A percentile compares a stretch with the other conserved stretches of the same genome.
Conservation (phyloP, 805 yeast species). For the Kazachstania kunashirensis region DNA sequence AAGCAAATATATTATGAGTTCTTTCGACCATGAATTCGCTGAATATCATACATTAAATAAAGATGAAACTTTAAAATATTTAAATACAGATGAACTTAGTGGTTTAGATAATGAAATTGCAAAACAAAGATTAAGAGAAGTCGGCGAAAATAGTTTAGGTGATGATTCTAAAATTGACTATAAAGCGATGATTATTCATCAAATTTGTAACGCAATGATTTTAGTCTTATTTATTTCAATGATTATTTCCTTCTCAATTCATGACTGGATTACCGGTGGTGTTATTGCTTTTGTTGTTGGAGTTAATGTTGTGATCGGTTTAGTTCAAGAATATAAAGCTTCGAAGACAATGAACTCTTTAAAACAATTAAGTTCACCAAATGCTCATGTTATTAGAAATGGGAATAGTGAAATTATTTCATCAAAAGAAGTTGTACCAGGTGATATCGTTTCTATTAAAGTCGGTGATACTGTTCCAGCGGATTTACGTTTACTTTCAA, state of each 20-base stretch:
- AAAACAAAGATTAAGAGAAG: constrained; percentile 52
- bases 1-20: constrained; percentile 7
- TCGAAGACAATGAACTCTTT: constrained; percentile 91
- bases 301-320: constrained; percentile 90
- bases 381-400: constrained; percentile 78
- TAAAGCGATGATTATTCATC: constrained; percentile 65
- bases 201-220: constrained; percentile 87
- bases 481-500: constrained; percentile 68
- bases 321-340: constrained; percentile 90
- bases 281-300: constrained; percentile 82
- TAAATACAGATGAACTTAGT: constrained; percentile 46
- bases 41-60: constrained; percentile 49
- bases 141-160: constrained; percentile 72
- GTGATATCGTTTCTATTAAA: constrained; percentile 79
- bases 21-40: constrained; percentile 9
- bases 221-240: constrained; percentile 84
- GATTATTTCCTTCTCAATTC: constrained; percentile 74
- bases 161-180: constrained; percentile 69
- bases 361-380: constrained; percentile 86
- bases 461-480: constrained; percentile 98
- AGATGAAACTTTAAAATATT: constrained; percentile 49
- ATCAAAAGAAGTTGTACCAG: constrained; percentile 86
- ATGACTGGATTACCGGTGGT: constrained; percentile 88
- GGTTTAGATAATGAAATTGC: constrained; percentile 68
- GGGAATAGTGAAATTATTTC: constrained; percentile 63